Percentiles rank a stretch among this genome's conserved stretches.
phyloP scores from a whole-genome alignment of 1,284 basidiomycete species.

The Cerioporus squamosus region DNA sequence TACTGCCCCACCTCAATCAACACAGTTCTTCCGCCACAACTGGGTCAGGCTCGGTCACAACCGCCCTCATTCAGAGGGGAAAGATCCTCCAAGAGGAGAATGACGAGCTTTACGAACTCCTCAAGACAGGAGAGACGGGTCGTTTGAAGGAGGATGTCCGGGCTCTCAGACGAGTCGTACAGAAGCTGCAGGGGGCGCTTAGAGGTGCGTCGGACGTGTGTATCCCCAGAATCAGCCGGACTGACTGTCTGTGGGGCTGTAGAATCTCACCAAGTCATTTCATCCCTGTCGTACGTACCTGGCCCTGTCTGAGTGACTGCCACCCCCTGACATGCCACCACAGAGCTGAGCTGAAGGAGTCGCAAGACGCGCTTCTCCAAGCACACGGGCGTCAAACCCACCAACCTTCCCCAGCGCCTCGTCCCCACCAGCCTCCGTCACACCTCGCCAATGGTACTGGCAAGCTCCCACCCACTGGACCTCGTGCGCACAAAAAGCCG shows the following conservation, averaged over 20 bases:
- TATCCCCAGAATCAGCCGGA: not conserved
- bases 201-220: slow-evolving; percentile 55
- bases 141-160: slow-evolving; percentile 79
- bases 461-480: slow-evolving; percentile 74
- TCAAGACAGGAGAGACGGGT: slow-evolving; percentile 73
- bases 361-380: slow-evolving; percentile 60
- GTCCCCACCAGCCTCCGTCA: slow-evolving; percentile 37
- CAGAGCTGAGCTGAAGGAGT: slow-evolving; percentile 69
- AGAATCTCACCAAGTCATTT: slow-evolving; percentile 78
- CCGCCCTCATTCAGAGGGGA: slow-evolving; percentile 72
- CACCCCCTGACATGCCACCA: slow-evolving; percentile 14
- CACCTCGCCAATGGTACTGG: slow-evolving; percentile 38
- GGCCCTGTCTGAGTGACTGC: not conserved
- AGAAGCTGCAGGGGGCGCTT: slow-evolving; percentile 70
- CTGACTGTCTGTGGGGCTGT: slow-evolving; percentile 5
- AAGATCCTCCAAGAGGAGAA: slow-evolving; percentile 80
- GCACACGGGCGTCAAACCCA: slow-evolving; percentile 43
- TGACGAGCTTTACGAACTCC: slow-evolving; percentile 72
- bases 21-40: slow-evolving; percentile 40
- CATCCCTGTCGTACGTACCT: slow-evolving; percentile 68
- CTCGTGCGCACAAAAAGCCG: slow-evolving; percentile 76
- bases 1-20: slow-evolving; percentile 65
- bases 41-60: slow-evolving; percentile 61
- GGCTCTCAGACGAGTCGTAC: slow-evolving; percentile 65
- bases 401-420: slow-evolving; percentile 42